Base-by-base conservation (phyloP, 192 early-diverging fungal genomes). In the Kickxella alabastrina region DNA sequence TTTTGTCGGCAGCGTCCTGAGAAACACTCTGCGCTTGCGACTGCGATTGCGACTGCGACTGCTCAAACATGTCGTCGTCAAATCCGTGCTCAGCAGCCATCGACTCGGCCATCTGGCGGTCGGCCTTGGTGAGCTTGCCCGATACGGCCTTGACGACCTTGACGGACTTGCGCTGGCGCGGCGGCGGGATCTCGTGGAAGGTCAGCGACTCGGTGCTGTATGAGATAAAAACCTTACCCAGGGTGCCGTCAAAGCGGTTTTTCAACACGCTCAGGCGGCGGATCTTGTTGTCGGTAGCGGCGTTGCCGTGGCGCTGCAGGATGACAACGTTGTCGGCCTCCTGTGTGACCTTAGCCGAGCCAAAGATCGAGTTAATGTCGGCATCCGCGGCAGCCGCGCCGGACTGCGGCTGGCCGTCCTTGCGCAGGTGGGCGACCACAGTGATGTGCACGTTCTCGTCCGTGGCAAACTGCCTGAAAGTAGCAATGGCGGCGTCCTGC, bases 241-340 rank as follows among this genome's bases (percentile, higher is more conserved):
- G 52, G 6, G 85, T 85, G 29, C 85, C 85, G 54, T 87, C 85
- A 56, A 80, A 87, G 40, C 85, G 74, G 46, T 87, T 87, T 58
- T 87, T 87, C 26, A 80, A 76, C 23, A 87, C 73, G 44, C 85
- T 83, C 28, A 87, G 40, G 39, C 63, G 79, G 25, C 80, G 63
- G 15, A 74, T 41, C 49, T 65, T 68, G 59, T 56, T 68, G 12
- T 55, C 52, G 13, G 64, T 64, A 10, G 55, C 55, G 10, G 59
- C 41, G 23, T 50, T 55, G 40, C 64, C 75, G 28, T 79, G 34
- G 15, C 75, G 71, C 46, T 88, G 84, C 50, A 88, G 48, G 3
- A 86, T 80, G 7, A 86, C 66, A 0, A 88, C 85, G 66, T 88
- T 88, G 52, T 88, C 86, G 21, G 86, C 83, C 69, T 88, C 86